Evolutionary conservation across 2,329 filamentous ascomycete species (phyloP), one percentile per base, ranked within the genome.

Genomic region (Pyrenophora tritici-repentis): DNA sequence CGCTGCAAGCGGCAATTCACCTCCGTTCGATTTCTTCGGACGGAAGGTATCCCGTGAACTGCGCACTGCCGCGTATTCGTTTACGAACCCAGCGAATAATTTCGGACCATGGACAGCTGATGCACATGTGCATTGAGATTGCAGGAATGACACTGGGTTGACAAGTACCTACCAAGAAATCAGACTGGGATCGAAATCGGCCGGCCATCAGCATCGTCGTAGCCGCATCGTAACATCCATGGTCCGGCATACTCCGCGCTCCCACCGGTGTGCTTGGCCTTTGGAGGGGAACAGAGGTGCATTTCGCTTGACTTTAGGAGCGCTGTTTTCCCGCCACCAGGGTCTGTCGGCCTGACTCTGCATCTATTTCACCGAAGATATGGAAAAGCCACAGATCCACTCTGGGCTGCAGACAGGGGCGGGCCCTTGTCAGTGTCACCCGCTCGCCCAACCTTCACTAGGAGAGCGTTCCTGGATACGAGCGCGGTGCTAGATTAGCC

Each of bases 241-340:
- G 36, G 53, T 50, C n/a, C 45, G 49, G 44, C 42, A 26, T 26
- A 42, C 29, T 63, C 56, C 46, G 51, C 43, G 8, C 16, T 45
- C 52, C 53, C 50, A 51, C 53, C 54, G 54, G 34, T 47, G 47
- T 55, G 56, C 61, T 62, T 53, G 17, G 59, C 52, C 55, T 50
- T 58, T 40, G 47, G 22, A 4, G 20, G 51, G 22, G 33, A 56
- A 33, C 38, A 56, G 51, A 43, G 44, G 44, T 40, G 22, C 20
- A 13, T 20, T 20, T 41, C 36, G 40, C 45, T 45, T 46, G 52
- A 48, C 46, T 52, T 41, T 34, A 37, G 18, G 38, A 44, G 50
- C 39, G 49, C 55, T 47, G 51, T 54, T 50, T 24, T 46, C 35
- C 53, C 44, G 63, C 68, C 68, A 72, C 70, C 68, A 71, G 61